Conservation (phyloP, 2,329 filamentous ascomycete species). For the Aspergillus amoenus region DNA sequence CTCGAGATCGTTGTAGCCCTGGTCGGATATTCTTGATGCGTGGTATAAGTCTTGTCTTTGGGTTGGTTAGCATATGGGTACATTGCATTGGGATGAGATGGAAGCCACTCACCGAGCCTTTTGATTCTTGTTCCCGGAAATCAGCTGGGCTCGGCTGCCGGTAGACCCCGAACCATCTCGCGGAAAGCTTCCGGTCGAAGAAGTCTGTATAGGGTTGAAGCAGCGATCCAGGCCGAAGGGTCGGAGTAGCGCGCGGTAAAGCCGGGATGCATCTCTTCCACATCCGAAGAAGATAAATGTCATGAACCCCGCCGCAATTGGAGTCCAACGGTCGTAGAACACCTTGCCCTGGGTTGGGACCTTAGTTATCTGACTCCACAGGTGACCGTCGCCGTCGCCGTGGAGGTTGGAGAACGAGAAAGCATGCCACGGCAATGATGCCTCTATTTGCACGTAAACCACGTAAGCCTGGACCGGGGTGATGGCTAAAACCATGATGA, state of each 20-base stretch:
- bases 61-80: neutral
- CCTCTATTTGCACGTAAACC: conserved; percentile 44
- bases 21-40: neutral
- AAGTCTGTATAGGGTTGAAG: conserved; percentile 26
- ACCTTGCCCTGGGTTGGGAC: conserved; percentile 47
- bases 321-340: conserved; percentile 59
- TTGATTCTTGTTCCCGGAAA: conserved; percentile 22
- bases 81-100: neutral
- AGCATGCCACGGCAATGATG: conserved; percentile 35
- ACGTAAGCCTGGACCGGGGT: conserved; percentile 56
- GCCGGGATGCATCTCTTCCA: conserved; percentile 58
- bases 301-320: conserved; percentile 53
- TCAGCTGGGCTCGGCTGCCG: conserved; percentile 27
- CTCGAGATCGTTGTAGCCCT: conserved; percentile 8
- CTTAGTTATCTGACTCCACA: conserved; percentile 52
- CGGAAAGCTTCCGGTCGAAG: conserved; percentile 12
- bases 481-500: conserved; percentile 56
- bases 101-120: conserved; percentile 17
- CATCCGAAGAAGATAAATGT: conserved; percentile 66
- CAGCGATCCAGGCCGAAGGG: conserved; percentile 42
- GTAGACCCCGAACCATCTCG: conserved; percentile 23
- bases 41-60: neutral
- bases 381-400: conserved; percentile 35
- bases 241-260: conserved; percentile 51
- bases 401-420: conserved; percentile 59